Evolutionary conservation across 495 filamentous ascomycete genomes (phyloP).

Genomic region (Aspergillus funiculosus): DNA sequence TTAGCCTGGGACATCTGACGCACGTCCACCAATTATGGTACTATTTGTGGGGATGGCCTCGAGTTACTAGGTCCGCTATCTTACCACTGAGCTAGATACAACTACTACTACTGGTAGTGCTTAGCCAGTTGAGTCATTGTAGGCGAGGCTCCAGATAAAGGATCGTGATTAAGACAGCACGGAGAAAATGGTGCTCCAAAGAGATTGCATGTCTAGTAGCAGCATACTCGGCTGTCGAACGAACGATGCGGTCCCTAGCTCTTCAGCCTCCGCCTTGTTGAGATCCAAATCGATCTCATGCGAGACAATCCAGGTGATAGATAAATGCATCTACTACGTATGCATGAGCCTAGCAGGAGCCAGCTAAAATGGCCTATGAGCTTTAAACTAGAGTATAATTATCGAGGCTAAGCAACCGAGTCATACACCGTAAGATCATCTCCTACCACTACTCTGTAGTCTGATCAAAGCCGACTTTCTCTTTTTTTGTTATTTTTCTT

Average conservation of each 20-base stretch:
- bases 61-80: neutral
- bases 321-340: conserved; percentile 1
- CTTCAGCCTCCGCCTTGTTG: conserved; percentile 10
- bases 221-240: neutral
- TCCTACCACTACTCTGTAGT: too few species aligned
- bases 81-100: neutral
- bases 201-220: too few species aligned
- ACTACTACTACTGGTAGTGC: neutral
- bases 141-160: conserved; percentile 1
- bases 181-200: neutral
- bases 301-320: conserved; percentile 9
- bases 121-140: neutral
- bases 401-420: neutral
- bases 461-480: neutral
- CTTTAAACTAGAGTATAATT: neutral
- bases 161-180: neutral
- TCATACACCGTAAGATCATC: too few species aligned
- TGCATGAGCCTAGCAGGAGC: neutral
- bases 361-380: neutral
- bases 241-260: neutral
- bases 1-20: neutral
- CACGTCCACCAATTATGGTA: conserved; percentile 11
- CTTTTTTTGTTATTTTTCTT: neutral
- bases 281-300: conserved; percentile 13
- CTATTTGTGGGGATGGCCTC: conserved; percentile 9